Percentiles rank a stretch among this genome's conserved stretches.
Conservation (phyloP, 2,329 filamentous ascomycete species). For the Alternaria ventricosa region DNA sequence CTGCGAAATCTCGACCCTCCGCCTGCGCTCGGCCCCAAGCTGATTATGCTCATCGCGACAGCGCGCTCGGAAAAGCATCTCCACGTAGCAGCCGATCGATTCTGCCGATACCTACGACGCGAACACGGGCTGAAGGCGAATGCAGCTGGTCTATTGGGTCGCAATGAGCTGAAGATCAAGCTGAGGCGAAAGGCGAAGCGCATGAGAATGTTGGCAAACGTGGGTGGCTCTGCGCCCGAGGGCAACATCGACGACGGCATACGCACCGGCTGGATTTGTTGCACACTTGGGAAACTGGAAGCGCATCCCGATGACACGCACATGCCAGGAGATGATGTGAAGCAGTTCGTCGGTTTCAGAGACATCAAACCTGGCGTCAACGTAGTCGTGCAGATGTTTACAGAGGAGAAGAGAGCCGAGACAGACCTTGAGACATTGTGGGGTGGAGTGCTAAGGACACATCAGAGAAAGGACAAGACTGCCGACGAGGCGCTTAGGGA, state of each 20-base stretch:
- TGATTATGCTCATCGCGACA: constrained; percentile 92
- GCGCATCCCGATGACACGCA: constrained; percentile 53
- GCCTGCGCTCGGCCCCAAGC: constrained; percentile 82
- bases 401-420: constrained; percentile 71
- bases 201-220: constrained; percentile 78
- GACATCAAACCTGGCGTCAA: constrained; percentile 62
- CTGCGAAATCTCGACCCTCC: constrained; percentile 84
- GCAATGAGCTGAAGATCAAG: constrained; percentile 90
- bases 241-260: constrained; percentile 80
- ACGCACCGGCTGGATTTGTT: constrained; percentile 93
- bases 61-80: constrained; percentile 92
- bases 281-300: constrained; percentile 79
- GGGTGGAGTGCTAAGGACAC: constrained; percentile 56
- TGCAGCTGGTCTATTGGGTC: constrained; percentile 86
- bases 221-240: constrained; percentile 61
- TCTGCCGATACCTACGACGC: constrained; percentile 83
- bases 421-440: constrained; percentile 72
- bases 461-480: constrained; percentile 47
- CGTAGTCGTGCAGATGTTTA: constrained; percentile 75
- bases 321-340: constrained; percentile 42
- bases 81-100: constrained; percentile 86
- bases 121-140: constrained; percentile 74
- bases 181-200: constrained; percentile 79
- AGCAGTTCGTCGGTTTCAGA: constrained; percentile 80
- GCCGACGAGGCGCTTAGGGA: constrained; percentile 37